Base-by-base conservation (phyloP, 208 protist species). In the Trypanosoma avium region DNA sequence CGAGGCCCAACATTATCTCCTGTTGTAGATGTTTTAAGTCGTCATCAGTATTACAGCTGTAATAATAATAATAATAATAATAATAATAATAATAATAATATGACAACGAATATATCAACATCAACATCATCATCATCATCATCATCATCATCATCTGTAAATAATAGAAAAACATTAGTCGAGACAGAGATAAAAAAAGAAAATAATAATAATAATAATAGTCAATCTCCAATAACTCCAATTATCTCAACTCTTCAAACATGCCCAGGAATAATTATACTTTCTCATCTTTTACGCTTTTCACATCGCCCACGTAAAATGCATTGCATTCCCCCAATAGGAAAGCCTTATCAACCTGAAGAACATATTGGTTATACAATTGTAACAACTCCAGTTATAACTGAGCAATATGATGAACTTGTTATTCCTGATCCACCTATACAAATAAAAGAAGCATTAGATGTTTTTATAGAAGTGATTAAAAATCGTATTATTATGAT, bases 321-420 rank as follows among this genome's bases (percentile, higher is more conserved):
- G 12, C 70, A 81, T 12, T 70, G 65, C 6, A 81, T 94, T 45
- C 88, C 88, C 10, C 88, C 88, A 75, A 45, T 72, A 42, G 46
- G 79, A 57, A 53, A 73, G 36, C 61, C 45, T 1, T 56, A 57
- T 50, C 67, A 68, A 36, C 30, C 54, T 43, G 77, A 74, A 40
- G 80, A 91, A 76, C 72, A 84, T 43, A 38, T 88, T 24, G 88
- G 88, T 47, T 94, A 94, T 70, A 76, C 73, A 19, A 67, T 92
- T 48, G 84, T 94, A 38, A 62, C 75, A 0, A 74, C 79, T 33
- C 88, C 88, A 1, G 84, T 91, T 27, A 81, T 94, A 24, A 92
- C 88, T 49, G 84, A 94, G 76, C 69, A 80, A 24, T 94, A 94
- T 57, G 88, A 94, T 43, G 88, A 94, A 47, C 62, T 94, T 43